Percentiles rank a stretch among this genome's conserved stretches.
Conservation (phyloP, 2,329 filamentous ascomycete species). For the Exophiala viscosa region DNA sequence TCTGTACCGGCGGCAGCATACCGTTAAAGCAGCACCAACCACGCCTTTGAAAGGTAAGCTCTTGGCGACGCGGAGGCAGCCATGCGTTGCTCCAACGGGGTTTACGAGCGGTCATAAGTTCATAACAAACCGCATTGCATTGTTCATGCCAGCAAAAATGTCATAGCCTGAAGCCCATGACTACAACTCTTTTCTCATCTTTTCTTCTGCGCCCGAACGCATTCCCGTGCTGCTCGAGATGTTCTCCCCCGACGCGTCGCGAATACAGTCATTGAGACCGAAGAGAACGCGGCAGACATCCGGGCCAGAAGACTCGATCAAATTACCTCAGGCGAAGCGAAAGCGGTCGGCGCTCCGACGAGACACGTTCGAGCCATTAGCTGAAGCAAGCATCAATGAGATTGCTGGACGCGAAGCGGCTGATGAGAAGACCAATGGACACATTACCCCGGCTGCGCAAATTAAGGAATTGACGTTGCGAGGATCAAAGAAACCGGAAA, state of each 20-base stretch:
- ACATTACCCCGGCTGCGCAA: constrained; percentile 23
- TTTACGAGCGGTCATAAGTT: neutral
- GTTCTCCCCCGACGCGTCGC: constrained; percentile 29
- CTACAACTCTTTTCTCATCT: neutral
- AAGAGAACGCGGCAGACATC: constrained; percentile 30
- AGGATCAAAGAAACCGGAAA: constrained; percentile 37
- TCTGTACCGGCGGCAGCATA: no score
- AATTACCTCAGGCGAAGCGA: constrained; percentile 45
- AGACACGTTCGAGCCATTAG: constrained; percentile 33
- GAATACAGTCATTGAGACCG: constrained; percentile 27
- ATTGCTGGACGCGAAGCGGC: constrained; percentile 23
- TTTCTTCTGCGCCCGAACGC: neutral
- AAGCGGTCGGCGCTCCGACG: constrained; percentile 43
- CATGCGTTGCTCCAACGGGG: no score
- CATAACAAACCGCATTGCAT: constrained; percentile 23
- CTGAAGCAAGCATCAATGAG: constrained; percentile 28
- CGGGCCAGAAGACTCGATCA: constrained; percentile 43
- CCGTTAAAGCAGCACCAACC: no score
- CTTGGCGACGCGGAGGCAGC: no score
- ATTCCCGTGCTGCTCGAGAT: constrained; percentile 22
- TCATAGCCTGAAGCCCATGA: neutral
- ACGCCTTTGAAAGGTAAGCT: no score
- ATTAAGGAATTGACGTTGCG: constrained; percentile 37
- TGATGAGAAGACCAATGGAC: constrained; percentile 25
- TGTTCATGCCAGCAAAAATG: constrained; percentile 1